Evolutionary conservation across 805 yeast species (phyloP).

Genomic region (Kodamaea leandrae): DNA sequence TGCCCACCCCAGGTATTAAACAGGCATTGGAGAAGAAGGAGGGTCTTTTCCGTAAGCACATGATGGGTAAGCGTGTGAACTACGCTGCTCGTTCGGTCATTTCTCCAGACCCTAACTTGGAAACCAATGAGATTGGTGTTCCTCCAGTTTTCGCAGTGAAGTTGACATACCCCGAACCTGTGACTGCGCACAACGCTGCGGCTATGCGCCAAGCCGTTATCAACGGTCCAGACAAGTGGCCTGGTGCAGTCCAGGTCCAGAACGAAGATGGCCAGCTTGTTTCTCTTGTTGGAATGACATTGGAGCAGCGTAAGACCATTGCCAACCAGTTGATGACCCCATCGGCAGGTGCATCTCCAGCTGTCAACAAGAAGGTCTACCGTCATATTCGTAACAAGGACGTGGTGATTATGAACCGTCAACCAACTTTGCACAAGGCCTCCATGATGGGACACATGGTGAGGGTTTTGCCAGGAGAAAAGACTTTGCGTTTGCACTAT

Average conservation of each 20-base stretch:
- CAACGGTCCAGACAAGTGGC: slow-evolving; percentile 98
- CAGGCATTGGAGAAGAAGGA: slow-evolving; percentile 98
- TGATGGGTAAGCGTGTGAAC: slow-evolving; percentile 99
- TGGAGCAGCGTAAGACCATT: slow-evolving; percentile 90
- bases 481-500: slow-evolving; percentile 92
- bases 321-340: slow-evolving; percentile 96
- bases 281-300: slow-evolving; percentile 81
- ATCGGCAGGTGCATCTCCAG: slow-evolving; percentile 49
- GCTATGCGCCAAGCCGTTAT: slow-evolving; percentile 92
- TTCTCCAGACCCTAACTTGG: slow-evolving; percentile 97
- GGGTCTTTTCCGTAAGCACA: slow-evolving; percentile 95
- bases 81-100: slow-evolving; percentile 98
- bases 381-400: slow-evolving; percentile 95
- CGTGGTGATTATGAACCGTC: slow-evolving; percentile 97
- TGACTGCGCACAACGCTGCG: slow-evolving; percentile 84
- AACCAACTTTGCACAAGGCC: slow-evolving; percentile 97
- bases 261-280: slow-evolving; percentile 89
- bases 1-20: slow-evolving; percentile 92
- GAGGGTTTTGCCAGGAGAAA: slow-evolving; percentile 94
- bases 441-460: slow-evolving; percentile 99
- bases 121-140: slow-evolving; percentile 96
- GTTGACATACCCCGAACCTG: slow-evolving; percentile 97
- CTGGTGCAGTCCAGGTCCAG: slow-evolving; percentile 96
- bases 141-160: slow-evolving; percentile 98
- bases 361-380: slow-evolving; percentile 85